A percentile compares a stretch with the other conserved stretches of the same genome.
phyloP scores from a whole-genome alignment of 2,329 filamentous ascomycete species.

The Teratosphaeria epicoccoides region DNA sequence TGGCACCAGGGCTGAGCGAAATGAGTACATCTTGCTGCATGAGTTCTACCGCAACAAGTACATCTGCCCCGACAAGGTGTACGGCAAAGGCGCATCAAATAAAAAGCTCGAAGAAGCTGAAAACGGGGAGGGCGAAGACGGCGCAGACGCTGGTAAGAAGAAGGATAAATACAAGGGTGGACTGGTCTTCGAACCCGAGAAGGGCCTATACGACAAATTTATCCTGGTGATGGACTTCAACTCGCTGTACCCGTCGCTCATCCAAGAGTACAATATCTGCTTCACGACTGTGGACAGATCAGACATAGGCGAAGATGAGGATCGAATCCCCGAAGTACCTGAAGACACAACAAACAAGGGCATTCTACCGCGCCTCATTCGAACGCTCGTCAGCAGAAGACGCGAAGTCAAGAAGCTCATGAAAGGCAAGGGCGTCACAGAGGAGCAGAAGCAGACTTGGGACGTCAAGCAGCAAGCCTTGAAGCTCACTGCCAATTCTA shows the following conservation, averaged over 20 bases:
- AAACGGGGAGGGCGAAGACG: constrained; percentile 55
- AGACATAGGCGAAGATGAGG: constrained; percentile 65
- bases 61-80: constrained; percentile 92
- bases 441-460: constrained; percentile 85
- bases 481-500: constrained; percentile 96
- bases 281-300: constrained; percentile 90
- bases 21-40: constrained; percentile 97
- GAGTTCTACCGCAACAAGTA: constrained; percentile 96
- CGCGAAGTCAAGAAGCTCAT: constrained; percentile 91
- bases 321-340: constrained; percentile 81
- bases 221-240: constrained; percentile 99
- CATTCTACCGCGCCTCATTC: constrained; percentile 81
- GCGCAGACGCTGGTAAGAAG: constrained; percentile 66
- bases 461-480: constrained; percentile 95
- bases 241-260: constrained; percentile 95
- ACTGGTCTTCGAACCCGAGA: constrained; percentile 95
- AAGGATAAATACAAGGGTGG: constrained; percentile 99
- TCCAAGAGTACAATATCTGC: constrained; percentile 99
- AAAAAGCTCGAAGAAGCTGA: constrained; percentile 66
- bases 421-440: constrained; percentile 81
- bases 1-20: constrained; percentile 90
- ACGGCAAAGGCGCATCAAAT: constrained; percentile 49
- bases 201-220: constrained; percentile 95
- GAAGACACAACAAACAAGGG: constrained; percentile 62
- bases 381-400: constrained; percentile 78